Base-by-base conservation (phyloP, 192 early-diverging fungal species). In the Podila verticillata region DNA sequence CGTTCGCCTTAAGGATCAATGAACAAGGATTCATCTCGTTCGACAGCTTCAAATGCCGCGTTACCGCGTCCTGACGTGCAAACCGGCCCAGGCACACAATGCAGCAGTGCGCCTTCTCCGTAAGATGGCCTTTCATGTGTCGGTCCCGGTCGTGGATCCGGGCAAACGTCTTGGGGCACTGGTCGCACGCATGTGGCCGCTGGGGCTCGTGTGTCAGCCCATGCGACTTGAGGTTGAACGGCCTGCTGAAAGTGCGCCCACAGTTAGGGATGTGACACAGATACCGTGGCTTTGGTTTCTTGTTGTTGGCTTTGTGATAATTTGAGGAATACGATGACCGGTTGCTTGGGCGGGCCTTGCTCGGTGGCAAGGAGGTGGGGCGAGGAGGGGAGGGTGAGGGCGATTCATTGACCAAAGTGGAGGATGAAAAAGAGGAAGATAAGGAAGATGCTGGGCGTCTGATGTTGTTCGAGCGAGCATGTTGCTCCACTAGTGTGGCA, bases 61-160 rank as follows among this genome's bases (percentile, higher is more conserved):
- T 81, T 39, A 81, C 70, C 4, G 79, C 79, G 29, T 81, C 79
- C 28, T 73, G 72, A 22, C 79, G 31, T 5, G 72, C 79, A 82
- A 95, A 95, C 49, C 77, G 84, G 61, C 91, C 91, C 8, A 87
- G 89, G 66, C 93, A 95, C 7, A 86, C 86, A 13, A 84, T 70
- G 65, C 93, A 95, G 26, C 72, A 84, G 68, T 90, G 87, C 7
- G 92, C 91, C 77, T 93, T 95, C 48, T 86, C 77, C 3, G 86
- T 87, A 29, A 86, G 83, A 74, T 95, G 93, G 4, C 92, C 89
- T 74, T 89, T 91, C 67, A 84, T 78, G 73, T 95, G 93, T 0
- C 93, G 84, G 62, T 93, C 90, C 19, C 91, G 66, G 36, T 81
- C 96, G 66, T 97, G 95, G 79, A 95, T 92, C 3, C 96, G 88